Evolutionary conservation across 345 rosid genomes (phyloP), one percentile per base, ranked within the genome.

Genomic region (Hibiscus syriacus): DNA sequence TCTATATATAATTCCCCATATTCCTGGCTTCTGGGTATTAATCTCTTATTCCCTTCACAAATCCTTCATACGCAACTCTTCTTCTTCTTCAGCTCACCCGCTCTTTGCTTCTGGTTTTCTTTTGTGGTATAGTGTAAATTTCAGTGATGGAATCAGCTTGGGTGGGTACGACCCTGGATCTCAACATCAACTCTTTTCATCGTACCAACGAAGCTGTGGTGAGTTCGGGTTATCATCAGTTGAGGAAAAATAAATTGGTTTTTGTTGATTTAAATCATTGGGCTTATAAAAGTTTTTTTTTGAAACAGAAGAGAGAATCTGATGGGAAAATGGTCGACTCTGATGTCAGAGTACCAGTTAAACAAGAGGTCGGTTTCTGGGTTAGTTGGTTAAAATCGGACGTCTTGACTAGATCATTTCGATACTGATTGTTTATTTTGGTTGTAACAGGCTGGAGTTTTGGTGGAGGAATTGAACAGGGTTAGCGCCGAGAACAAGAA

Each of bases 101-200:
- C 48, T 43, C 38, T 43, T 14, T 12, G 17, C 16, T 16, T 12
- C 48, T 67, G 53, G 3, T 55, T 22, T n/a, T 19, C 30, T 50
- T 36, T 8, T 19, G 32, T 23, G 49, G 2, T 20, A 20, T 2
- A 2, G 1, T 2, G n/a, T 43, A 43, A 30, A 20, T 59, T 55
- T 55, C 53, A 26, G 67, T 45, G 3, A 81, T 81, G 85, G 85
- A 79, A 12, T 77, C 83, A 2, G 23, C 76, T 14, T 72, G 76
- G 78, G 80, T 73, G 36, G 85, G 82, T 64, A 80, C 85, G 5
- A 77, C 88, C 45, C 90, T 92, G 20, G 84, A 86, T 56, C 92
- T 92, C 76, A 85, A 82, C 36, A 73, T 77, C 74, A 83, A 71
- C 64, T 69, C 83, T 46, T 76, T 72, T 76, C 56, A 29, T 32